phyloP scores from a whole-genome alignment of 768 basidiomycete species.

The Suillus americanus region DNA sequence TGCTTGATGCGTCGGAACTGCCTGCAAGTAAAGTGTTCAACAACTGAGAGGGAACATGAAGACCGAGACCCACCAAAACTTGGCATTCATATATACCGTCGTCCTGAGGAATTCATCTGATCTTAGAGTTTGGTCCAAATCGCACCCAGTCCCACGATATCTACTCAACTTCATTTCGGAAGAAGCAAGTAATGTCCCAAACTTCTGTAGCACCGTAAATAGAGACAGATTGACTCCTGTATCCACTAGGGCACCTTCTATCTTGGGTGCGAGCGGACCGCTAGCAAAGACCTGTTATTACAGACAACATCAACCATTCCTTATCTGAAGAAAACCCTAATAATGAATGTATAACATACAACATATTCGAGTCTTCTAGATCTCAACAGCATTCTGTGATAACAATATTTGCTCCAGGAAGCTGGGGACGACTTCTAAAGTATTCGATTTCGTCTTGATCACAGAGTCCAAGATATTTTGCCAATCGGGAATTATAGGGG shows the following conservation, averaged over 20 bases:
- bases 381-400: slow-evolving; percentile 17
- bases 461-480: slow-evolving; percentile 23
- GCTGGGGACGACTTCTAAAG: slow-evolving; percentile 20
- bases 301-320: neutral
- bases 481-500: slow-evolving; percentile 20
- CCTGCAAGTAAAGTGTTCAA: slow-evolving; percentile 16
- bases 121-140: slow-evolving; percentile 19
- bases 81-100: slow-evolving; percentile 41
- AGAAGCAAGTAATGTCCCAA: slow-evolving; percentile 17
- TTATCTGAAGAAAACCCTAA: neutral
- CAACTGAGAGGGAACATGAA: neutral
- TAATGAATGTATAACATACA: slow-evolving; percentile 13
- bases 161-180: slow-evolving; percentile 16
- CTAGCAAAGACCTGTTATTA: slow-evolving; percentile 32
- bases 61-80: slow-evolving; percentile 28
- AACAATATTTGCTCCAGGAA: slow-evolving; percentile 26
- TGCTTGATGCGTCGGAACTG: slow-evolving; percentile 24
- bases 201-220: slow-evolving; percentile 43
- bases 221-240: slow-evolving; percentile 33
- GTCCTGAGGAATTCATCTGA: slow-evolving; percentile 36
- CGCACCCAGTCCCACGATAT: slow-evolving; percentile 37
- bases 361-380: slow-evolving; percentile 20
- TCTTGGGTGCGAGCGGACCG: slow-evolving; percentile 35
- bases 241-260: slow-evolving; percentile 35
- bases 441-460: slow-evolving; percentile 12